Evolutionary conservation across 306 rosid species (phyloP), one percentile per base, ranked within the genome.

Genomic region (Chamaecrista fasciculata): DNA sequence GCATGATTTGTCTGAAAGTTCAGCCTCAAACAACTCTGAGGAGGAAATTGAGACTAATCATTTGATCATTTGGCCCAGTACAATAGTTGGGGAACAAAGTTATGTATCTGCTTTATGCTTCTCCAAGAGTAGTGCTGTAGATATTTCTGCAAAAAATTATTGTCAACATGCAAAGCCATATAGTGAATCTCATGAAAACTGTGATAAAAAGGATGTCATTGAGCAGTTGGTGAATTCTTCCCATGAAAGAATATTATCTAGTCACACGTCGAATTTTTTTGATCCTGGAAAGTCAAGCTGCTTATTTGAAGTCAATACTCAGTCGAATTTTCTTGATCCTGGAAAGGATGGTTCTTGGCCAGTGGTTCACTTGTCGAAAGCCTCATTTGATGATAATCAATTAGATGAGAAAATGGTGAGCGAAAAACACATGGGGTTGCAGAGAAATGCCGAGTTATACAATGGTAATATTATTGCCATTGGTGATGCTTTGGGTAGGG

Each of bases 31-130:
- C 74, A 75, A 84, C 68, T 67, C 80, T 60, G 96, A 82, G 76
- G 96, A 84, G 71, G 80, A 82, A 77, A 53, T 71, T 60, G 86
- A 81, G 72, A 74, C 75, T 21, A 81, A 90, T 71, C 78, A 71
- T 76, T 76, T 46, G 75, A 65, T 52, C 33, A 76, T 60, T 43
- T 79, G 81, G 85, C 75, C 86, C 21, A 70, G 63, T 84, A 75
- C 69, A 64, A 59, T 39, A 58, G 49, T 42, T 50, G 80, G 68
- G 72, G 74, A 76, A 40, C 83, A 83, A 36, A 76, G 69, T 24
- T 85, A 82, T 72, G 71, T 88, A 43, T 84, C 92, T 72, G 78
- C 82, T 50, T 82, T 94, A 81, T 85, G 79, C 69, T 88, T 90
- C 83, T 81, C 83, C 40, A 47, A 43, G 69, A 76, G 29, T 71